These are phyloP conservation scores for Phytophthora sojae DNA, from an alignment of 352 stramenopile species.

Conservation along the genomic window DNA sequence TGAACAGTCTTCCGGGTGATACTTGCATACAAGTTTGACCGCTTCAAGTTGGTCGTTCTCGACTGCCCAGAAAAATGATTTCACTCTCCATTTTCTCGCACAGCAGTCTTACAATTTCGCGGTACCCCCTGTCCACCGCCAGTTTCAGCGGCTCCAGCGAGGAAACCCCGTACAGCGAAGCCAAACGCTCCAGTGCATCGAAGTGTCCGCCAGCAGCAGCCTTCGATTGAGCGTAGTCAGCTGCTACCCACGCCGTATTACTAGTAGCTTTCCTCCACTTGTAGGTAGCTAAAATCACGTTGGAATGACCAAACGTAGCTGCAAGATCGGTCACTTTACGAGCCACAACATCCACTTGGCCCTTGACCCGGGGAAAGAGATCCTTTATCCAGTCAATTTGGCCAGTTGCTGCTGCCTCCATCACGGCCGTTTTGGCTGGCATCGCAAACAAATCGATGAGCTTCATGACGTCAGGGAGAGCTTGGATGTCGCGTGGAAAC, in stretches of 20 bases:
- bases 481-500: slow-evolving; percentile 2
- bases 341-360: neutral
- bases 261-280: slow-evolving; percentile 1
- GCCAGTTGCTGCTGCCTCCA: slow-evolving; percentile 3
- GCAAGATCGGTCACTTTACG: neutral
- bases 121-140: neutral
- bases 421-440: neutral
- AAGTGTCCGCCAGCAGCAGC: neutral
- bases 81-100: neutral
- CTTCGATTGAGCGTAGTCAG: neutral
- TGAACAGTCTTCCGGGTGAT: neutral
- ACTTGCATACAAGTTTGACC: neutral
- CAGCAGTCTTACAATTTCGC: neutral
- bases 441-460: slow-evolving; percentile 2
- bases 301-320: neutral
- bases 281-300: neutral
- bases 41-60: neutral
- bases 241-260: neutral
- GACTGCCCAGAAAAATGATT: neutral
- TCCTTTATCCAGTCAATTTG: neutral
- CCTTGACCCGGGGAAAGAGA: no score
- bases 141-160: neutral
- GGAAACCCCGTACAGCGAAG: neutral
- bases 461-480: slow-evolving; percentile 1
- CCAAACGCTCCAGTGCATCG: neutral